Conservation (phyloP, 495 filamentous ascomycete genomes). For the Aspergillus bertholletiae region DNA sequence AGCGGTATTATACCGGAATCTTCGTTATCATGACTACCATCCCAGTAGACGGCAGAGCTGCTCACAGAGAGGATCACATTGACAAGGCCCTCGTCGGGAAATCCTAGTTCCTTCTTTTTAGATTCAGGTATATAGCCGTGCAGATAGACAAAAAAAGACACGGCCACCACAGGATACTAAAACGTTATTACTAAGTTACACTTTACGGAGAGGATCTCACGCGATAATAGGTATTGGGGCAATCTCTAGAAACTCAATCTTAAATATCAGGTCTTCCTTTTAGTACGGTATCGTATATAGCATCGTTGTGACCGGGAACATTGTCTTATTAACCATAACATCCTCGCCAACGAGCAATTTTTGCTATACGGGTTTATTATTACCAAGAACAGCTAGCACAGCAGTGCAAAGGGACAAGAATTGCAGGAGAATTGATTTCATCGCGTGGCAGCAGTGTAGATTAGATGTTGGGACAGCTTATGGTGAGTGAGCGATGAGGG, state of each 20-base stretch:
- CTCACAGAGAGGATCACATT: conserved; percentile 14
- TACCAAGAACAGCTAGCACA: neutral
- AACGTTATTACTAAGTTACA: neutral
- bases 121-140: conserved; percentile 11
- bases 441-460: conserved; percentile 2
- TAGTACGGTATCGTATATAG: conserved; percentile 13
- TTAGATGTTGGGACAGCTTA: no score
- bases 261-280: conserved; percentile 11
- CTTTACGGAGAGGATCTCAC: conserved; percentile 5
- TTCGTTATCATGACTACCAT: conserved; percentile 11
- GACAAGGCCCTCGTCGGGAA: conserved; percentile 8
- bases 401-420: conserved; percentile 9
- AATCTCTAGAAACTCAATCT: conserved; percentile 15
- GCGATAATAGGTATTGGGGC: conserved; percentile 14
- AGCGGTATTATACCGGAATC: conserved; percentile 5
- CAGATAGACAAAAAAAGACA: conserved; percentile 16
- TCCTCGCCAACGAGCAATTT: neutral
- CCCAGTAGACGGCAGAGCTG: conserved; percentile 34
- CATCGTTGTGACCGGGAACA: conserved; percentile 14
- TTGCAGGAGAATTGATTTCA: conserved; percentile 10
- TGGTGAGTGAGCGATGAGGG: neutral
- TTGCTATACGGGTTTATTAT: conserved; percentile 6
- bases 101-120: conserved; percentile 14
- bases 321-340: conserved; percentile 9
- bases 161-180: conserved; percentile 9